A percentile compares a stretch with the other conserved stretches of the same genome.
Evolutionary conservation across 257 asterid genomes (phyloP).

Genomic region (Fraxinus excelsior): DNA sequence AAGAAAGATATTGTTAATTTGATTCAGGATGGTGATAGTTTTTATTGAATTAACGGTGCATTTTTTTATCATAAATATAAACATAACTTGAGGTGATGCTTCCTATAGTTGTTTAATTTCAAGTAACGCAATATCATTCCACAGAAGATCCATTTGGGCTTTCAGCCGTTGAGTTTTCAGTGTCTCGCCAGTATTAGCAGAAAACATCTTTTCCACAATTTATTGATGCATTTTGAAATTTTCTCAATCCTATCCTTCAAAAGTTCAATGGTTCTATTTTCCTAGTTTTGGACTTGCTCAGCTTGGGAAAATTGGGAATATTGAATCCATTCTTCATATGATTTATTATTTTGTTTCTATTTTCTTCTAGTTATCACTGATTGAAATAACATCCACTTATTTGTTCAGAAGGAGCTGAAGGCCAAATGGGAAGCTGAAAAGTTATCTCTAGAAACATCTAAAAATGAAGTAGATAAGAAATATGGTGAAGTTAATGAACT

Average conservation of each 20-base stretch:
- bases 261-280: background rate
- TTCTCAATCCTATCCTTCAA: background rate
- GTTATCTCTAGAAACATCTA: conserved; percentile 64
- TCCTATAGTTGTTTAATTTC: background rate
- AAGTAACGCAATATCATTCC: background rate
- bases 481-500: conserved; percentile 74
- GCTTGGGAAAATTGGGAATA: background rate
- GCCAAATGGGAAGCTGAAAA: conserved; percentile 76
- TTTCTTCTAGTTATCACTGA: background rate
- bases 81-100: background rate
- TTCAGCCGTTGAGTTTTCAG: background rate
- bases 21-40: background rate
- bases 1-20: background rate
- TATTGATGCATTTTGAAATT: background rate
- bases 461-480: conserved; percentile 71
- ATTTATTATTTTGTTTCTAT: background rate
- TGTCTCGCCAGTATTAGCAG: background rate
- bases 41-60: background rate
- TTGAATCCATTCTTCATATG: background rate
- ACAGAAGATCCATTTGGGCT: background rate
- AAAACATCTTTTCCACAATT: background rate
- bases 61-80: background rate
- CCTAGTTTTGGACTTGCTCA: background rate
- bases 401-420: conserved; percentile 65
- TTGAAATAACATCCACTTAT: conserved; percentile 15